These are phyloP conservation scores for Setomelanomma holmii DNA, from an alignment of 2,329 filamentous ascomycete species.

Conservation along the genomic window DNA sequence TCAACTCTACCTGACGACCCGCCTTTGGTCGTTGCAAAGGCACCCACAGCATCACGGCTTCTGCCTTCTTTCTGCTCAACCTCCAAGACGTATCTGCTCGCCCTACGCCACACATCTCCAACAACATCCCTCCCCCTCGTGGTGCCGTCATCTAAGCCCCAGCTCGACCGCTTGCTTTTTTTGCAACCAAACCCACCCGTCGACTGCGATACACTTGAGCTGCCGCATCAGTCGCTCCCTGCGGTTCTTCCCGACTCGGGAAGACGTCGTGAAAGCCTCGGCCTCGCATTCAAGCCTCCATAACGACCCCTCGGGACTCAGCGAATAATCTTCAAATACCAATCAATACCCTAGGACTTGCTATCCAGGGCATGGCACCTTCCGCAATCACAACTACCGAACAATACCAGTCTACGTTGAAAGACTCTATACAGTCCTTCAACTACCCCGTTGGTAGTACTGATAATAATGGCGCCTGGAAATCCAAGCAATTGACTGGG, in stretches of 20 bases:
- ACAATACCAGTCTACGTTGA: constrained; percentile 52
- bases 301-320: constrained; percentile 66
- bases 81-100: constrained; percentile 57
- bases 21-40: constrained; percentile 55
- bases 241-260: constrained; percentile 99
- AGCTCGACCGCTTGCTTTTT: constrained; percentile 54
- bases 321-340: constrained; percentile 10
- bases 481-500: constrained; percentile 81
- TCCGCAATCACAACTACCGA: constrained; percentile 64
- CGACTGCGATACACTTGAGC: constrained; percentile 72
- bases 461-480: constrained; percentile 58
- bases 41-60: constrained; percentile 52
- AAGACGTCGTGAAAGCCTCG: constrained; percentile 91
- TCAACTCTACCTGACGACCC: constrained; percentile 17
- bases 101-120: constrained; percentile 57
- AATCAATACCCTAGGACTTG: constrained; percentile 25
- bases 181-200: constrained; percentile 55
- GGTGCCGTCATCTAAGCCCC: constrained; percentile 43
- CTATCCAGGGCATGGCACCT: constrained; percentile 72
- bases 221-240: constrained; percentile 99
- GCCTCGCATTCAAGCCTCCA: constrained; percentile 94
- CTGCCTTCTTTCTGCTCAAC: constrained; percentile 51
- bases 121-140: constrained; percentile 57
- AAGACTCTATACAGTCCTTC: constrained; percentile 36
- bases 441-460: constrained; percentile 40